phyloP scores from a whole-genome alignment of 768 basidiomycete genomes.

The Mycena metata region DNA sequence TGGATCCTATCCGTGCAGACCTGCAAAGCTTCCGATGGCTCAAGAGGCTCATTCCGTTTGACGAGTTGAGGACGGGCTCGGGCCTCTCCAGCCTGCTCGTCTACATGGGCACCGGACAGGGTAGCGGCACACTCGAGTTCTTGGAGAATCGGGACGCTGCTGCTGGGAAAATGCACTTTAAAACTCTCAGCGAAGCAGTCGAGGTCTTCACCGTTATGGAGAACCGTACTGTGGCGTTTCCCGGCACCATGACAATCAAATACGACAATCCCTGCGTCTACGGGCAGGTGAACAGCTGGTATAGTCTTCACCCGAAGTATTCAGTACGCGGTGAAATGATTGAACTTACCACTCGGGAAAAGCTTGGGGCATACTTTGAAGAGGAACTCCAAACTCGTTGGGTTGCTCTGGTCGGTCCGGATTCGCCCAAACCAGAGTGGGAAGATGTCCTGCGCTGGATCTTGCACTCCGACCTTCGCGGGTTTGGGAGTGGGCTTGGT shows the following conservation, averaged over 20 bases:
- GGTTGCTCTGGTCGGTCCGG: conserved; percentile 2
- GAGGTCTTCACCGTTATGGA: conserved; percentile 10
- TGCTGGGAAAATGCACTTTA: neutral
- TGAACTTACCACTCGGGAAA: conserved; percentile 5
- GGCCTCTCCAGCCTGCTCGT: conserved; percentile 27
- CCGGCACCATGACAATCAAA: neutral
- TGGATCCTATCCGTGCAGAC: no score
- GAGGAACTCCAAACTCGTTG: conserved; percentile 6
- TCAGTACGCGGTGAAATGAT: neutral
- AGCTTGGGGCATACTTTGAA: conserved; percentile 17
- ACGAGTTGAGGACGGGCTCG: neutral
- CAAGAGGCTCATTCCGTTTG: no score
- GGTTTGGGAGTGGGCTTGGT: conserved; percentile 31
- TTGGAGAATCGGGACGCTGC: neutral
- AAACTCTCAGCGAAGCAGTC: neutral
- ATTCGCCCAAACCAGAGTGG: conserved; percentile 11
- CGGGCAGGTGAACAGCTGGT: conserved; percentile 7
- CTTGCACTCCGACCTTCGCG: neutral
- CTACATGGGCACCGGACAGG: conserved; percentile 34
- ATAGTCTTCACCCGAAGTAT: conserved; percentile 10
- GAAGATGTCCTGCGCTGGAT: conserved; percentile 22
- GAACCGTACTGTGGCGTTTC: neutral
- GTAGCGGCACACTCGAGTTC: conserved; percentile 24
- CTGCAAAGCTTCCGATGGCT: no score
- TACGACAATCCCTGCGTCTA: conserved; percentile 22